phyloP scores from a whole-genome alignment of 768 basidiomycete species.

The Suillus discolor region DNA sequence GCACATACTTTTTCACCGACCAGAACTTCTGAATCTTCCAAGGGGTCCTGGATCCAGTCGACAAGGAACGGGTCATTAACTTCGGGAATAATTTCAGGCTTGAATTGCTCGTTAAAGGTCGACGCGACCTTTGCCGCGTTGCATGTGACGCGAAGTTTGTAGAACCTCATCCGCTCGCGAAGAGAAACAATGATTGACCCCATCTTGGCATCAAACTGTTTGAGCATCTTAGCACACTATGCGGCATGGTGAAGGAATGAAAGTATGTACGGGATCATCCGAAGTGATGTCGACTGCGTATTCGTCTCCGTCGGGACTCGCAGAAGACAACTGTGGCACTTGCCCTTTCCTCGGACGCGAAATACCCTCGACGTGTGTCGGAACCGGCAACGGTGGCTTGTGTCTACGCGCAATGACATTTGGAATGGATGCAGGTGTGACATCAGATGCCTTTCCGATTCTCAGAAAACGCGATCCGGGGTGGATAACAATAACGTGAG shows the following conservation, averaged over 20 bases:
- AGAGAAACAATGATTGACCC: slow-evolving; percentile 70
- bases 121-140: slow-evolving; percentile 72
- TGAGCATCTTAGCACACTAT: slow-evolving; percentile 5
- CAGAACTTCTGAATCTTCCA: slow-evolving; percentile 47
- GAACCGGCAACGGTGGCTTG: slow-evolving; percentile 44
- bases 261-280: slow-evolving; percentile 62
- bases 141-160: slow-evolving; percentile 75
- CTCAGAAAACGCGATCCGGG: slow-evolving; percentile 75
- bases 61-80: slow-evolving; percentile 80
- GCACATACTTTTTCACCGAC: slow-evolving; percentile 69
- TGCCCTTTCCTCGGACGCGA: slow-evolving; percentile 52
- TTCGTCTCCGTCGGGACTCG: slow-evolving; percentile 46
- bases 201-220: slow-evolving; percentile 77
- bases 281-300: slow-evolving; percentile 47
- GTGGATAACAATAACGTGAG: slow-evolving; percentile 78
- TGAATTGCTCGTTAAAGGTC: slow-evolving; percentile 81
- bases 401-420: slow-evolving; percentile 74
- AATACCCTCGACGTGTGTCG: slow-evolving; percentile 51
- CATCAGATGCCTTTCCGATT: slow-evolving; percentile 77
- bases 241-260: not conserved
- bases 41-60: slow-evolving; percentile 75
- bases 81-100: slow-evolving; percentile 84
- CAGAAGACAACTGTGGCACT: slow-evolving; percentile 21
- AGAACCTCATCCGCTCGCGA: slow-evolving; percentile 83
- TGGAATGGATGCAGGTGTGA: slow-evolving; percentile 66